phyloP scores from a whole-genome alignment of 2,329 filamentous ascomycete species.

The Botrytis byssoidea region DNA sequence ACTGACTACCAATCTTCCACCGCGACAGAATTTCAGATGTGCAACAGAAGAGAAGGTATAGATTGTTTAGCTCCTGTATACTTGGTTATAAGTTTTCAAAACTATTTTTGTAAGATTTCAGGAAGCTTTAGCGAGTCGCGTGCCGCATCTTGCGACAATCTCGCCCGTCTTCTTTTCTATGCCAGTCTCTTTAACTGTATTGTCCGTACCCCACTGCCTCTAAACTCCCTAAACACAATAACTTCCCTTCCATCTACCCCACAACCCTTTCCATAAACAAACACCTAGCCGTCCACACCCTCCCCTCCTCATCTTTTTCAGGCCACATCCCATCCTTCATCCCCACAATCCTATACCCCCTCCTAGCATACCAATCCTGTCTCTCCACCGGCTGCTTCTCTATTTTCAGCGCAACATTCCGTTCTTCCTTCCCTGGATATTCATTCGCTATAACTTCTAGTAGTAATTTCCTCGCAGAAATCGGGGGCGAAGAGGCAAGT shows the following conservation, averaged over 20 bases:
- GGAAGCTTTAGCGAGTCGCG: not conserved
- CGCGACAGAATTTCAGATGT: not conserved
- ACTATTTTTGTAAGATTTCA: no score
- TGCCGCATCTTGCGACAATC: not conserved
- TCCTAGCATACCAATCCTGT: slow-evolving; percentile 34
- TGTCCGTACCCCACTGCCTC: not conserved
- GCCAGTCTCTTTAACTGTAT: not conserved
- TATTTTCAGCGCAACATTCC: slow-evolving; percentile 22
- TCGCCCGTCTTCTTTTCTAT: not conserved
- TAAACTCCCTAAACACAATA: not conserved
- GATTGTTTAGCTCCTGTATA: not conserved
- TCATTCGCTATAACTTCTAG: slow-evolving; percentile 27
- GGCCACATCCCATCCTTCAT: slow-evolving; percentile 24
- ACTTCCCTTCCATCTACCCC: not conserved
- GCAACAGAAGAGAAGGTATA: no score
- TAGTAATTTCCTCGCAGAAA: slow-evolving; percentile 29
- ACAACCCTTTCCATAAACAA: slow-evolving; percentile 34
- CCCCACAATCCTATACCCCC: slow-evolving; percentile 28
- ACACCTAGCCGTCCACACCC: slow-evolving; percentile 24
- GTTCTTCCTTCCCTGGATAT: slow-evolving; percentile 19
- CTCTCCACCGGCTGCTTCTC: slow-evolving; percentile 17
- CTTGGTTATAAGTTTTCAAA: not conserved
- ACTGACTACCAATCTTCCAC: not conserved
- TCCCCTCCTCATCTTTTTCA: slow-evolving; percentile 26
- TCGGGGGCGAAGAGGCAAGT: slow-evolving; percentile 25